Base-by-base conservation (phyloP, 139 green algal species). In the Desmodesmus armatus region DNA sequence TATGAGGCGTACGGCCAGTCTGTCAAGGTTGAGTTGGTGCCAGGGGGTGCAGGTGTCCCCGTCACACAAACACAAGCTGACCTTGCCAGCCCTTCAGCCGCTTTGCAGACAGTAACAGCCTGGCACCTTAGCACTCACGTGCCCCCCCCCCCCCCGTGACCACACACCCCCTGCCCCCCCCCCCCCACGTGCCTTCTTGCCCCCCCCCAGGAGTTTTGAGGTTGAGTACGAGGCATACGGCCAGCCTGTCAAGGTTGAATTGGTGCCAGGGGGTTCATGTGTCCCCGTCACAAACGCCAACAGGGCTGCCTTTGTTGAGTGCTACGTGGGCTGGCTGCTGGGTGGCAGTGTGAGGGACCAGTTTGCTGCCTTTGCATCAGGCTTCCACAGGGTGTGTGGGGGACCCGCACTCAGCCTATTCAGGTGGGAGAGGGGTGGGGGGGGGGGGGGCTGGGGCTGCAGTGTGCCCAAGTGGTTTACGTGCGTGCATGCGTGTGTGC, bases 241-340 rank as follows among this genome's bases (percentile, higher is more conserved):
- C 13, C 88, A 91, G 40, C 74, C 87, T 21, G 51, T 66, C 1
- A 91, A 51, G 0, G 75, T 87, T 23, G 89, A 95, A 55, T 87
- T 97, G 37, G 75, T 89, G n/a, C 90, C 92, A 3, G 89, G 88
- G 1, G 94, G 94, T 41, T 79, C 70, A 11, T 13, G 87, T 40
- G 87, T 93, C 2, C 80, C 92, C 5, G 95, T 98, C 33, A 98
- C 95, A 2, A 82, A 85, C 5, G 81, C 86, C 51, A 98, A 98
- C 88, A 80, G 94, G 37, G 13, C 67, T 37, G 78, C 95, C 84
- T 98, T 95, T 77, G 92, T 97, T 35, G 70, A 94, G 7, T 87
- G 95, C 35, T 95, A 96, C 85, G 89, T 82, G 0, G n/a, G 90
- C 13, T 94, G 92, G 92, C 71, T 93, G 66, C 92, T 96, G 81